Base-by-base conservation (phyloP, 2,329 filamentous ascomycete species). In the Allantophomopsis cytisporea region DNA sequence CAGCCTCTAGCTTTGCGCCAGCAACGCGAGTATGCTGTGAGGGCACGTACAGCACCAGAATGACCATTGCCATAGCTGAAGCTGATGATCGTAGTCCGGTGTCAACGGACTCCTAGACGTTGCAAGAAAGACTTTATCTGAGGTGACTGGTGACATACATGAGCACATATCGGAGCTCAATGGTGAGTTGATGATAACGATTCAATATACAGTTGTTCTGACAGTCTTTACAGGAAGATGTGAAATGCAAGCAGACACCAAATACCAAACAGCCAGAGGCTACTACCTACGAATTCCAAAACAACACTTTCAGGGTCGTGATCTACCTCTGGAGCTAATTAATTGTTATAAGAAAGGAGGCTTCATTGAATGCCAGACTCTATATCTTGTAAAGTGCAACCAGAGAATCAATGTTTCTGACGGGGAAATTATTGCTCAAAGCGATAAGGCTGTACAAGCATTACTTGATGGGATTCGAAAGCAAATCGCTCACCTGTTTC, bases 21-120 rank as follows among this genome's bases (percentile, higher is more conserved):
- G 44, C 89, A 96, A 54, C 71, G 89, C 45, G 84, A 82, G 1
- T 95, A 93, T 61, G 89, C 89, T 16, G 80, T 96, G 23, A 91
- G 82, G 62, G 76, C 78, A 52, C 41, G 48, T 31, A 40, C 7
- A n/a, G 32, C 5, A 2, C 20, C 14, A 18, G 7, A 12, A 18
- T 4, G 31, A 12, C 17, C 4, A 31, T 2, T 33, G 15, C 28
- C 15, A 21, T 8, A 13, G 7, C 5, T 33, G 36, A 49, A 54
- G 23, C 57, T 45, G 48, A 47, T 36, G 11, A 31, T 30, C 4
- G 7, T 47, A 84, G 71, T 76, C 85, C 35, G 84, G 85, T 1
- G 76, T 91, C 33, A 87, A 85, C 49, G 84, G 84, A 2, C 71
- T 95, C 41, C 72, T 96, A 4, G 89, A 95, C 59, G 83, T 95